Base-by-base conservation (phyloP, 331 rosid species). In the Rhamnella rubrinervis region DNA sequence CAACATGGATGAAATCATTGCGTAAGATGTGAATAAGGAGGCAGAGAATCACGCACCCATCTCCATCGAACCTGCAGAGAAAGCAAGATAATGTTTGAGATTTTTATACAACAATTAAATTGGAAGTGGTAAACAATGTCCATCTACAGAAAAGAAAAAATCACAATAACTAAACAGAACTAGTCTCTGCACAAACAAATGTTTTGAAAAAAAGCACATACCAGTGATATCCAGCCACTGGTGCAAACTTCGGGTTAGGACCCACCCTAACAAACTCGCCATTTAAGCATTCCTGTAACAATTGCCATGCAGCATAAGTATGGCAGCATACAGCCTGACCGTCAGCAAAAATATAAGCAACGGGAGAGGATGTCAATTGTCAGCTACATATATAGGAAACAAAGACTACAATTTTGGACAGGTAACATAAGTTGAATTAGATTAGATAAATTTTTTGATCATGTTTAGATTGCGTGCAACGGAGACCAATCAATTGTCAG, bases 181-280 rank as follows among this genome's bases (percentile, higher is more conserved):
- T 49, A 3, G 17, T 26, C 2, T 21, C 55, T 12, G 7, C 4
- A 40, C 46, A 40, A 0, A 40, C 31, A 26, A 26, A 26, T 26
- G 4, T 26, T 26, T 26, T 26, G 31, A 41, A 8, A 47, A 26
- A 41, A 51, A 25, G 53, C 40, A 23, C 53, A 70, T 83, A 91
- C 98, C 95, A 88, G 78, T 93, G 98, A 75, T 88, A 87, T 71
- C 92, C 97, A 77, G 98, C 97, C 46, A 91, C 95, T 0, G 97
- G 96, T 52, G 87, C 12, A 76, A 93, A 91, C 77, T 87, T 91
- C 0, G 95, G 85, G 75, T 93, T 93, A 39, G 98, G 92, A 52
- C 98, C 98, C 60, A 93, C 97, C 75, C 97, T 81, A 38, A 88
- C 97, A 87, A 91, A 93, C 84, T 93, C 98, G 49, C 97, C 97